phyloP scores from a whole-genome alignment of 2,329 filamentous ascomycete genomes.

The Fusarium luffae region DNA sequence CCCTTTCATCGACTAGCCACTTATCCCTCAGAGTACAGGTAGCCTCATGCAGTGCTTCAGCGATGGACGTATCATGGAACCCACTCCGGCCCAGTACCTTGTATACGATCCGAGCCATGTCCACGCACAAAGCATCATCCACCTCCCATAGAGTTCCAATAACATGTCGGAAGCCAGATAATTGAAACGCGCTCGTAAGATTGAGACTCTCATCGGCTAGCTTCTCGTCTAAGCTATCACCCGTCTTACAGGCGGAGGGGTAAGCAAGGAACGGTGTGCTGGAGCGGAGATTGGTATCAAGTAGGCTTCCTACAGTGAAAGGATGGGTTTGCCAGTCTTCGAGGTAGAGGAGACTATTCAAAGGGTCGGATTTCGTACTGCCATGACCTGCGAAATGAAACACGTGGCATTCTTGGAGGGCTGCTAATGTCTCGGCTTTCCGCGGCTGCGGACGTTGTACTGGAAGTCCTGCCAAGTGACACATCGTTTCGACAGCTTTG shows the following conservation, averaged over 20 bases:
- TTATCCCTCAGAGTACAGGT: rapidly evolving
- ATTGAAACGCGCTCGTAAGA: background rate
- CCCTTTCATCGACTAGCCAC: background rate
- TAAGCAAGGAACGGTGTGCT: background rate
- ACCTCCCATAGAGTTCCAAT: background rate
- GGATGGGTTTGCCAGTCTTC: background rate
- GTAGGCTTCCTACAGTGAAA: background rate
- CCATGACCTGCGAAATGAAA: background rate
- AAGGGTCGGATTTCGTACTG: background rate
- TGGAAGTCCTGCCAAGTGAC: background rate
- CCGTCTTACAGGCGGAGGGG: background rate
- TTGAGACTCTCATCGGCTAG: background rate
- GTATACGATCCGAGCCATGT: background rate
- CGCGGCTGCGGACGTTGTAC: background rate
- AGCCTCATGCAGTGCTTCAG: background rate
- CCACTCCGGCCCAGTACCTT: background rate
- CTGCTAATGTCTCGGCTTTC: background rate
- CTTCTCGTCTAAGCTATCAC: background rate
- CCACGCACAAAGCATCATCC: background rate
- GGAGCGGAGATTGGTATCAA: background rate
- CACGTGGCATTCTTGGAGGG: background rate
- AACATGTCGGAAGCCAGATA: background rate
- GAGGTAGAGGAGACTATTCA: background rate
- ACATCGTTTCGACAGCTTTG: background rate
- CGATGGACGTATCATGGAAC: background rate